These are phyloP conservation scores for Clonostachys chloroleuca DNA, from an alignment of 2,329 filamentous ascomycete genomes.

Conservation along the genomic window DNA sequence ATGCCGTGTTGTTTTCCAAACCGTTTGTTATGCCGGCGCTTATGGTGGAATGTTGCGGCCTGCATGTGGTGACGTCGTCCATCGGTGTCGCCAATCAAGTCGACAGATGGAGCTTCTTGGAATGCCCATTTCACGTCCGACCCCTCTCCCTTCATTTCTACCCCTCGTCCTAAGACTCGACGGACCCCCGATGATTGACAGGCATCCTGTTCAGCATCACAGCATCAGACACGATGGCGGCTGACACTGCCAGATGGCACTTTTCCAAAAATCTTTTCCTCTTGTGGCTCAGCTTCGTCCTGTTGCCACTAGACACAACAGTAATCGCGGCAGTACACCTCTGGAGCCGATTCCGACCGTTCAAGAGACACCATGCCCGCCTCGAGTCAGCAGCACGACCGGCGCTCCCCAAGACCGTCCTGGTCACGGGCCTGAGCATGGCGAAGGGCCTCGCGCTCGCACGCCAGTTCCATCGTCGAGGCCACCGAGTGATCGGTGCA, in stretches of 20 bases:
- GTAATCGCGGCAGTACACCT: conserved; percentile 25
- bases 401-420: conserved; percentile 38
- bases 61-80: too few species aligned
- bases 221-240: too few species aligned
- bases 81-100: too few species aligned
- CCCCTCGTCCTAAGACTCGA: too few species aligned
- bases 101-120: too few species aligned
- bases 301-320: conserved; percentile 44
- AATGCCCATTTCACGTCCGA: too few species aligned
- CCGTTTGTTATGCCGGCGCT: too few species aligned
- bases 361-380: not conserved
- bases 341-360: conserved; percentile 1
- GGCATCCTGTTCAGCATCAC: too few species aligned
- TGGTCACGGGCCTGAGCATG: conserved; percentile 72
- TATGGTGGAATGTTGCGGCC: too few species aligned
- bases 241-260: conserved; percentile 4
- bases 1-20: too few species aligned
- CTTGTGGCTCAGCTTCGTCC: conserved; percentile 20
- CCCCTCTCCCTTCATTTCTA: too few species aligned
- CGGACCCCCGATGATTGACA: too few species aligned
- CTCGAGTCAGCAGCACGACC: not conserved
- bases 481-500: conserved; percentile 68
- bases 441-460: conserved; percentile 65
- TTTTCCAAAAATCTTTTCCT: conserved; percentile 14
- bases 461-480: conserved; percentile 57